Evolutionary conservation across 2,329 filamentous ascomycete genomes (phyloP).

Genomic region (Arthrobotrys sinensis): DNA sequence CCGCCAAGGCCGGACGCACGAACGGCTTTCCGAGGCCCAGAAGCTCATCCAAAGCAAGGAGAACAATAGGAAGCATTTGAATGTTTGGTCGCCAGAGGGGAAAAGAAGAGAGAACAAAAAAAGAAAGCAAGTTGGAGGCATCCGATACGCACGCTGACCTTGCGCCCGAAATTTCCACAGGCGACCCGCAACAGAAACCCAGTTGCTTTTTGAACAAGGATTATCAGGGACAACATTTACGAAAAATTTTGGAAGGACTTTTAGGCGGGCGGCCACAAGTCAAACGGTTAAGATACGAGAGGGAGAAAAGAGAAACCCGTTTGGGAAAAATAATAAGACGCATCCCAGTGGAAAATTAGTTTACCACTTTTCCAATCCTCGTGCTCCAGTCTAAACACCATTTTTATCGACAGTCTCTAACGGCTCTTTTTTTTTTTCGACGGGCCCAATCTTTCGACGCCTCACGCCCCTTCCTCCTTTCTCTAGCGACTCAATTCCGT

Average conservation of each 20-base stretch:
- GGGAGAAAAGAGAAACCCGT: conserved; percentile 38
- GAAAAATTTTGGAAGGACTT: conserved; percentile 20
- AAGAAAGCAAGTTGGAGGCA: conserved; percentile 46
- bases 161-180: conserved; percentile 61
- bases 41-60: conserved; percentile 53
- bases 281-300: conserved; percentile 60
- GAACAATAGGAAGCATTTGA: conserved; percentile 38
- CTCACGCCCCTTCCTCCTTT: conserved; percentile 27
- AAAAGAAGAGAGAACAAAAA: conserved; percentile 11
- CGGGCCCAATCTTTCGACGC: conserved; percentile 37
- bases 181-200: conserved; percentile 57
- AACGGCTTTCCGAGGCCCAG: conserved; percentile 50
- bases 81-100: conserved; percentile 1
- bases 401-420: conserved; percentile 29
- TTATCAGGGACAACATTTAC: conserved; percentile 61
- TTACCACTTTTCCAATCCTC: conserved; percentile 49
- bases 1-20: conserved; percentile 52
- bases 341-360: conserved; percentile 38
- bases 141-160: conserved; percentile 27
- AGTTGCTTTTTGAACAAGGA: conserved; percentile 59
- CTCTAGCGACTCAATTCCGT: conserved; percentile 32
- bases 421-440: conserved; percentile 30
- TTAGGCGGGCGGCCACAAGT: conserved; percentile 44
- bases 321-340: conserved; percentile 61
- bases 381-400: conserved; percentile 46